These are phyloP conservation scores for Ophiorrhiza pumila DNA, from an alignment of 257 asterid genomes.

Conservation along the genomic window DNA sequence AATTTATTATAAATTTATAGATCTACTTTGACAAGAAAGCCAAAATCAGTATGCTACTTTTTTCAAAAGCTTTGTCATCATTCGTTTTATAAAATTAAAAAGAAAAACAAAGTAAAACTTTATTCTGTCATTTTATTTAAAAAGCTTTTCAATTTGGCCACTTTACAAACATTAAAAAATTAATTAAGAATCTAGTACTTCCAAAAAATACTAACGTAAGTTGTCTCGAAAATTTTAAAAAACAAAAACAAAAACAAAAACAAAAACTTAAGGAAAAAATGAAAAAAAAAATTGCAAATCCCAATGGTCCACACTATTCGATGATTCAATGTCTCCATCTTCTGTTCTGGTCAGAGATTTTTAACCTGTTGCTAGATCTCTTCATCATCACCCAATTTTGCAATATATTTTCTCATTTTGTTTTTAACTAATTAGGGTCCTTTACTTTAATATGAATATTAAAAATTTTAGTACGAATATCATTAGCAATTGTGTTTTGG, in stretches of 20 bases:
- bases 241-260: not conserved
- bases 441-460: no score
- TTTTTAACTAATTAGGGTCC: not conserved
- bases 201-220: not conserved
- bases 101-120: no score
- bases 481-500: no score
- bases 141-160: not conserved
- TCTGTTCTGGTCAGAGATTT: conserved; percentile 29
- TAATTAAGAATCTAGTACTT: not conserved
- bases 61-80: conserved; percentile 9
- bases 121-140: no score
- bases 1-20: not conserved
- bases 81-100: no score
- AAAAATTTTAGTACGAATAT: no score
- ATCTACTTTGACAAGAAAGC: not conserved
- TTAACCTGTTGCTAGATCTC: conserved; percentile 19
- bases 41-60: conserved; percentile 3
- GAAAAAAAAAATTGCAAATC: conserved; percentile 37
- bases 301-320: conserved; percentile 25
- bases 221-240: not conserved
- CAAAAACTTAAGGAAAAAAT: not conserved
- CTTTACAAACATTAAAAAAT: not conserved
- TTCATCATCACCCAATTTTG: conserved; percentile 4
- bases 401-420: not conserved
- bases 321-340: not conserved